Evolutionary conservation across 441 rosid genomes (phyloP).

Genomic region (Hura crepitans): DNA sequence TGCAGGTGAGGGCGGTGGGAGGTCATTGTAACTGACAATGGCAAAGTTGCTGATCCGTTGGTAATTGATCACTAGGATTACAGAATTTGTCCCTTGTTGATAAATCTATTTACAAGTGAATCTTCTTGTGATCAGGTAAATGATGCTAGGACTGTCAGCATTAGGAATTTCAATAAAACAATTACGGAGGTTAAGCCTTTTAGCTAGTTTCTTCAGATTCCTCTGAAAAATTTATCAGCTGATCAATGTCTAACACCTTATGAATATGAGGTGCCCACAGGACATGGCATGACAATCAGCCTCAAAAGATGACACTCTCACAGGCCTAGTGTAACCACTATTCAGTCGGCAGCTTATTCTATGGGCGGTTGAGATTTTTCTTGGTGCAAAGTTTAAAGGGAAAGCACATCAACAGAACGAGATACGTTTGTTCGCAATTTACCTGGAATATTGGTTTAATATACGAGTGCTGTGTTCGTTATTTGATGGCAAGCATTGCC

Average conservation of each 20-base stretch:
- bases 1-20: constrained; percentile 80
- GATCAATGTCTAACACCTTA: constrained; percentile 9
- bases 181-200: constrained; percentile 64
- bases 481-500: neutral
- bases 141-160: constrained; percentile 69
- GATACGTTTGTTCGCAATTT: constrained; percentile 1
- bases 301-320: constrained; percentile 46
- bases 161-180: constrained; percentile 64
- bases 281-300: constrained; percentile 86
- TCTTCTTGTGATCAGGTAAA: constrained; percentile 41
- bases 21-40: constrained; percentile 75
- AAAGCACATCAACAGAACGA: neutral
- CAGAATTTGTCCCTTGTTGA: constrained; percentile 3
- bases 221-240: constrained; percentile 9
- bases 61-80: constrained; percentile 32
- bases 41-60: constrained; percentile 77
- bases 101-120: constrained; percentile 3
- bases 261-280: constrained; percentile 62
- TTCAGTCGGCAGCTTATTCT: constrained; percentile 9
- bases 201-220: constrained; percentile 26
- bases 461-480: neutral
- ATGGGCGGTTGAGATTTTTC: neutral
- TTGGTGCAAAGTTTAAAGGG: neutral
- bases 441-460: neutral
- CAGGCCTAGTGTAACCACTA: constrained; percentile 2